Base-by-base conservation (phyloP, 164 flowering plant genomes). In the Annona cherimola region DNA sequence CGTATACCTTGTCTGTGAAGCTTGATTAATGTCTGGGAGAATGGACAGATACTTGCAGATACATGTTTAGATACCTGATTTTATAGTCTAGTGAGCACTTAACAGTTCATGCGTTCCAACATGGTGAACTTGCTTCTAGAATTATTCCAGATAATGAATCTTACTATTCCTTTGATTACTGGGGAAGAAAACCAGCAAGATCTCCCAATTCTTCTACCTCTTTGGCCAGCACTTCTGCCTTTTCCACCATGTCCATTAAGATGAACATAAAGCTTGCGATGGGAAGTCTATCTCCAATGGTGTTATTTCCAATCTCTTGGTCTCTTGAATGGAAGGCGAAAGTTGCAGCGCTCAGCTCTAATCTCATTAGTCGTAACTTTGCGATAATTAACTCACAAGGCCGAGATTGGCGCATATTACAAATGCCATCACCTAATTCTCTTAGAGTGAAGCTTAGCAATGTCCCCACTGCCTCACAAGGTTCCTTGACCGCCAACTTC, bases 161-260 rank as follows among this genome's bases (percentile, higher is more conserved):
- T 7, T 50, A 50, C 8, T 7, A 50, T 50, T 9, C 55, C n/a
- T 50, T 5, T 7, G 7, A 50, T 66, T 43, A 66, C 16, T 44
- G 45, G 18, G 18, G 14, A 4, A 9, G 7, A 60, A 87, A 87
- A 62, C 70, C 71, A 14, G 92, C 89, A 50, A 85, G 61, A 20
- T 82, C 79, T 50, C 87, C 92, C 66, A 90, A 83, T 70, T 88
- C 83, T 67, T 90, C 90, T n/a, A 88, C 88, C 69, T 82, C 79
- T 69, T 87, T 82, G 12, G 85, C 86, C 73, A 92, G 46, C 39
- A 67, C 76, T 75, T 84, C 84, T 44, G 87, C 79, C 72, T 81
- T 86, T 14, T 84, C 82, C 68, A 79, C 78, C 74, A 86, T 80
- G 72, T 86, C 86, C 79, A 77, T 77, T 61, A 89, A 59, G 72